Evolutionary conservation across 257 asterid species (phyloP).

Genomic region (Plectranthus barbatus): DNA sequence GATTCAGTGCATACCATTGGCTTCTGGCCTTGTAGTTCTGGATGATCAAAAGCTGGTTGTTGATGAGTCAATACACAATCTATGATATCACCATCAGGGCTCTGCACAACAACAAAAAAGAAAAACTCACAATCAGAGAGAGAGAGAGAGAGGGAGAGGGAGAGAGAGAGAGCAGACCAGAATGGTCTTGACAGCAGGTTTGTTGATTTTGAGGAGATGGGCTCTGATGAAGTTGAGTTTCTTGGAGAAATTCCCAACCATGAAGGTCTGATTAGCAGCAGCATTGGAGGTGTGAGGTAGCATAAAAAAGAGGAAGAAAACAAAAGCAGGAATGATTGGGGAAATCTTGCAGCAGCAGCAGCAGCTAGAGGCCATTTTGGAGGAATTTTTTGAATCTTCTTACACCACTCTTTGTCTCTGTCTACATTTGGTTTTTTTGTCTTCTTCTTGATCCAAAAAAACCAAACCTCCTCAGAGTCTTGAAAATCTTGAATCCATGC

Average conservation of each 20-base stretch:
- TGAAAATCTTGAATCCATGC: conserved; percentile 34
- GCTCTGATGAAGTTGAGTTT: conserved; percentile 40
- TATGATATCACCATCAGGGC: conserved; percentile 87
- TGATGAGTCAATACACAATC: conserved; percentile 71
- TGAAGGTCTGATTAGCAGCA: conserved; percentile 33
- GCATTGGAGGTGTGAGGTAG: conserved; percentile 25
- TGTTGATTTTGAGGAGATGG: conserved; percentile 67
- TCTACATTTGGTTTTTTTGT: conserved; percentile 38
- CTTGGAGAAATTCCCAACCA: conserved; percentile 33
- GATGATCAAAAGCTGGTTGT: conserved; percentile 94
- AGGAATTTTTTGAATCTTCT: conserved; percentile 25
- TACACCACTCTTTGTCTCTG: conserved; percentile 19
- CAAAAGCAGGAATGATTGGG: conserved; percentile 58
- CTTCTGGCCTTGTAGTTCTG: conserved; percentile 56
- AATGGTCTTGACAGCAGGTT: conserved; percentile 68
- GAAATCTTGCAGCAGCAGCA: conserved; percentile 40
- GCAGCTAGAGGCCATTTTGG: conserved; percentile 35
- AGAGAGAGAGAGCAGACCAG: conserved; percentile 26
- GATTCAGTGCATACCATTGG: conserved; percentile 40
- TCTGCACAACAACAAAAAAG: conserved; percentile 24
- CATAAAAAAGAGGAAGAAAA: conserved; percentile 48
- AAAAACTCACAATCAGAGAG: not conserved
- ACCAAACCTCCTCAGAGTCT: conserved; percentile 14
- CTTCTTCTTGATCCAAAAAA: conserved; percentile 38
- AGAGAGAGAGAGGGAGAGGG: not conserved